A percentile compares a stretch with the other conserved stretches of the same genome.
These are phyloP conservation scores for Cytospora chrysosperma DNA, from an alignment of 2,329 filamentous ascomycete species.

Conservation along the genomic window DNA sequence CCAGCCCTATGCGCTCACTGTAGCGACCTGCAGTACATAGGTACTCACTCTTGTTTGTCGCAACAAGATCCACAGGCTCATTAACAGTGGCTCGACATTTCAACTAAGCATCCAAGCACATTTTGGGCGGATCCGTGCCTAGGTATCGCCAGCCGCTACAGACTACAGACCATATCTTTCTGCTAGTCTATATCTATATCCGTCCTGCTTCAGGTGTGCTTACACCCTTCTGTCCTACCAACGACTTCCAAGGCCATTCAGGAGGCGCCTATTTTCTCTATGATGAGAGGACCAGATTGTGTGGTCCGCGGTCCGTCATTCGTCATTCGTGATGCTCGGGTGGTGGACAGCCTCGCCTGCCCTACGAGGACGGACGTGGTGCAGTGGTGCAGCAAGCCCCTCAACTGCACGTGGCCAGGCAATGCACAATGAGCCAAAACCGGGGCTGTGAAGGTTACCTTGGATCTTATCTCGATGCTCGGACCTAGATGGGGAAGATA, in stretches of 20 bases:
- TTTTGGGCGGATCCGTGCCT: not conserved
- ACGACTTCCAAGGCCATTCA: not conserved
- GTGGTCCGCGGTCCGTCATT: not conserved
- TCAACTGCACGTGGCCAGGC: constrained; percentile 13
- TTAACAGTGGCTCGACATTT: not conserved
- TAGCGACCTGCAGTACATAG: not conserved
- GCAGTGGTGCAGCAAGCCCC: constrained; percentile 14
- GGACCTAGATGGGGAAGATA: not conserved
- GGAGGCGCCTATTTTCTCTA: not conserved
- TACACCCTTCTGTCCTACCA: not conserved
- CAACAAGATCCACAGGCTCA: not conserved
- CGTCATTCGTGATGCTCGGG: not conserved
- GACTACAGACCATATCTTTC: not conserved
- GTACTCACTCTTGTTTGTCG: not conserved
- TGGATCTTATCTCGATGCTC: constrained; percentile 19
- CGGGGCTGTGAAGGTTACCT: constrained; percentile 19
- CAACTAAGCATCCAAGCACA: not conserved
- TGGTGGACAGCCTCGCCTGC: constrained; percentile 3
- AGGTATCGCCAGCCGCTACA: not conserved
- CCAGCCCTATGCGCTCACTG: not conserved
- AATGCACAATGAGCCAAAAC: constrained; percentile 15
- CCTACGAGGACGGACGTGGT: constrained; percentile 5
- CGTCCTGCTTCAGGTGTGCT: not conserved
- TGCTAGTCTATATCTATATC: not conserved
- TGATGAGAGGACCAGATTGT: not conserved